Percentiles rank a stretch among this genome's conserved stretches.
phyloP scores from a whole-genome alignment of 345 rosid genomes.

The Fremontodendron californicum region DNA sequence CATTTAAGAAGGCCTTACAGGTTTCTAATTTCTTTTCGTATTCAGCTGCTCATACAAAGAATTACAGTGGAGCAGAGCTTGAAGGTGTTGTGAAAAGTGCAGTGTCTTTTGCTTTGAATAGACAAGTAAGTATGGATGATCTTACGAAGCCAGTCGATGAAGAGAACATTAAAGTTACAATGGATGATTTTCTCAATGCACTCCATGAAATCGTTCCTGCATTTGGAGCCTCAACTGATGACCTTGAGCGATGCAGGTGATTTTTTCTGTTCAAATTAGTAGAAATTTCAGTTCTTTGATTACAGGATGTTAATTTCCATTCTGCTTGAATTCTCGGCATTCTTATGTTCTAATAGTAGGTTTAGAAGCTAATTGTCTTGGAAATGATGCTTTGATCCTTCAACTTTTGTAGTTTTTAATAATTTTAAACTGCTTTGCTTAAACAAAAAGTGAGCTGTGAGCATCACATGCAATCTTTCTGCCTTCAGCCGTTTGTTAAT shows the following conservation, averaged over 20 bases:
- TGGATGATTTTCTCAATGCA: conserved; percentile 89
- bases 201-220: conserved; percentile 79
- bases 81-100: conserved; percentile 99
- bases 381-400: not conserved
- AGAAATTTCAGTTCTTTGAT: not conserved
- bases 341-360: not conserved
- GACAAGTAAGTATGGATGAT: conserved; percentile 93
- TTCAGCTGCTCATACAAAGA: conserved; percentile 96
- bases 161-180: conserved; percentile 89
- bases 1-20: conserved; percentile 1
- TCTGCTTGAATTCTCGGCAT: not conserved
- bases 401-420: not conserved
- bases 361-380: not conserved
- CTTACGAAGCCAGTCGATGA: conserved; percentile 97
- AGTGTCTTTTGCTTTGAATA: conserved; percentile 89
- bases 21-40: not conserved
- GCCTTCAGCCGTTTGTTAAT: not conserved
- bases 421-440: not conserved
- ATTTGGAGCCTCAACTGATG: conserved; percentile 97
- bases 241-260: conserved; percentile 94
- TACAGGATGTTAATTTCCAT: not conserved
- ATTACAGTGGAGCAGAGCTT: conserved; percentile 98
- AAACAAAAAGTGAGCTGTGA: not conserved
- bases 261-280: conserved; percentile 6
- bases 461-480: not conserved